phyloP scores from a whole-genome alignment of 805 yeast species.

The Vanderwaltozyma tropicalis region DNA sequence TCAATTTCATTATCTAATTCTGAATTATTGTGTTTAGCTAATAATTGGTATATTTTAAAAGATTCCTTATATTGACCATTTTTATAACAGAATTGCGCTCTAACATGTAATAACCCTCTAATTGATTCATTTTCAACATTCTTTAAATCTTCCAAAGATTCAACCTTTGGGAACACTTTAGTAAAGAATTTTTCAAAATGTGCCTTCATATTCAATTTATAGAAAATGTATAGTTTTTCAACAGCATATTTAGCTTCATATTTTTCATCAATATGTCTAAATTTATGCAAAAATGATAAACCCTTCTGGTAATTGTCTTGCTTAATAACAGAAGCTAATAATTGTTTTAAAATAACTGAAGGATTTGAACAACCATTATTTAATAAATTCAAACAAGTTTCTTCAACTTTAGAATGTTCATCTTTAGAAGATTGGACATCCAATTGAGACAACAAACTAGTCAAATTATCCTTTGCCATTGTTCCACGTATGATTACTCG shows the following conservation, averaged over 20 bases:
- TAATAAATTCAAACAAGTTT: constrained; percentile 17
- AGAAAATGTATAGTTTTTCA: constrained; percentile 54
- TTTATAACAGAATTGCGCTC: constrained; percentile 44
- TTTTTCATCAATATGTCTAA: constrained; percentile 28
- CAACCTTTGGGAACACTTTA: constrained; percentile 9
- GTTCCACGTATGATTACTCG: too few species aligned
- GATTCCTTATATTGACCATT: constrained; percentile 43
- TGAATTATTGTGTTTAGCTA: constrained; percentile 31
- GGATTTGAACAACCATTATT: constrained; percentile 14
- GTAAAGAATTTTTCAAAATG: constrained; percentile 20
- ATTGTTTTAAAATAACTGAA: constrained; percentile 29
- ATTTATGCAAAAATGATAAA: constrained; percentile 34
- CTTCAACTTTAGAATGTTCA: constrained; percentile 21
- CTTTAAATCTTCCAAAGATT: constrained; percentile 1
- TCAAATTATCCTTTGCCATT: constrained; percentile 19
- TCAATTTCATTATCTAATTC: constrained; percentile 38
- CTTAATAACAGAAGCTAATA: constrained; percentile 53
- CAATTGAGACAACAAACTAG: constrained; percentile 19
- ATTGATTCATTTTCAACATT: constrained; percentile 5
- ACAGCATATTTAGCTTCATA: constrained; percentile 29
- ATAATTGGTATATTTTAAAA: constrained; percentile 38
- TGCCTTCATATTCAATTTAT: constrained; percentile 38
- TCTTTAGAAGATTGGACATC: constrained; percentile 23
- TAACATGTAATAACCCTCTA: constrained; percentile 38
- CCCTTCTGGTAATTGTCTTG: constrained; percentile 53